A percentile compares a stretch with the other conserved stretches of the same genome.
These are phyloP conservation scores for Colletotrichum caudatum DNA, from an alignment of 2,329 filamentous ascomycete species.

Conservation along the genomic window DNA sequence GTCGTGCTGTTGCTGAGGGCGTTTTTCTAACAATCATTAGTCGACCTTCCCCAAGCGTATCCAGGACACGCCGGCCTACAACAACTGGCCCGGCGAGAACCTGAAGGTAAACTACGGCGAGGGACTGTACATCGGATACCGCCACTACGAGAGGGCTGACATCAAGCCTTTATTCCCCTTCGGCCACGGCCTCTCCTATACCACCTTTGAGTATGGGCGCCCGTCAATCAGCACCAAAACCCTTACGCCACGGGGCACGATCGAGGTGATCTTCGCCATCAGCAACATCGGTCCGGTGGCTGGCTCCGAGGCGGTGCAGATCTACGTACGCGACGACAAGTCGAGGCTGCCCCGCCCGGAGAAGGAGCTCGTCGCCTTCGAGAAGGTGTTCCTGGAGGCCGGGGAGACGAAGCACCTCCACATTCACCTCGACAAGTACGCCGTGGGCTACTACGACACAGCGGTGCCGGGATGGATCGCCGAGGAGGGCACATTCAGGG, in stretches of 20 bases:
- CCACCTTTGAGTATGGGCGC: conserved; percentile 73
- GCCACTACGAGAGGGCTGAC: conserved; percentile 74
- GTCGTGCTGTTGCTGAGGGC: neutral
- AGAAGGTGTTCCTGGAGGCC: conserved; percentile 70
- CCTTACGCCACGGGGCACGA: conserved; percentile 53
- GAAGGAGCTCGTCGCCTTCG: conserved; percentile 79
- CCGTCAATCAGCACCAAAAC: conserved; percentile 61
- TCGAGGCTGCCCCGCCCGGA: conserved; percentile 73
- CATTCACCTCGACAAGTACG: conserved; percentile 61
- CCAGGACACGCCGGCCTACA: conserved; percentile 76
- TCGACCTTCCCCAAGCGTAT: conserved; percentile 74
- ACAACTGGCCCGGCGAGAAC: conserved; percentile 81
- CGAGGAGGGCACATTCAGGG: conserved; percentile 72
- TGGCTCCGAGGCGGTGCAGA: conserved; percentile 75
- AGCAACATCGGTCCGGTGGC: conserved; percentile 67
- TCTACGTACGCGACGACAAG: conserved; percentile 74
- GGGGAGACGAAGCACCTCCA: conserved; percentile 66
- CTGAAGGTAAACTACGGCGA: conserved; percentile 77
- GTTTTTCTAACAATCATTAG: conserved; percentile 47
- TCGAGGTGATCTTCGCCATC: conserved; percentile 61
- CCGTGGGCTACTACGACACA: conserved; percentile 73
- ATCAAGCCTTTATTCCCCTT: conserved; percentile 76
- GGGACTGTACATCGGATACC: conserved; percentile 79
- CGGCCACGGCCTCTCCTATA: conserved; percentile 81
- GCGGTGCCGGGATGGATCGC: conserved; percentile 71